A percentile compares a stretch with the other conserved stretches of the same genome.
These are phyloP conservation scores for Trypanosoma melophagium DNA, from an alignment of 208 protist genomes.

Conservation along the genomic window DNA sequence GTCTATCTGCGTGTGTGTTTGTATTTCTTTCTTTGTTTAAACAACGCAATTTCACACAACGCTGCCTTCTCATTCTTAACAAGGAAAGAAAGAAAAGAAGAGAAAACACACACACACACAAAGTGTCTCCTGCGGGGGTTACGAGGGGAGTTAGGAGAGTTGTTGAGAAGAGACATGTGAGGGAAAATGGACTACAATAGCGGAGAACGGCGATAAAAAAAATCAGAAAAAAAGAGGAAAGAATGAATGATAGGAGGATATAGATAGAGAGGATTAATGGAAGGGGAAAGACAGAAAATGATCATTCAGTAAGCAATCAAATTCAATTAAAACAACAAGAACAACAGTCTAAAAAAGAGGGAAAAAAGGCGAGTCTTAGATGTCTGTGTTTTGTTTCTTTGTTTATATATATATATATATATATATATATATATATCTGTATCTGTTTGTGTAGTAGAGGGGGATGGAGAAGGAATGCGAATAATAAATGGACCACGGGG, in stretches of 20 bases:
- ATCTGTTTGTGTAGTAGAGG: background rate
- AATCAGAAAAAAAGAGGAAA: background rate
- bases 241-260: background rate
- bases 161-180: no score
- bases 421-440: no score
- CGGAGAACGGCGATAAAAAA: background rate
- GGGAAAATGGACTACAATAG: no score
- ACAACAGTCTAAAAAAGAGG: no score
- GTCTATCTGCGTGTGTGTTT: conserved; percentile 3
- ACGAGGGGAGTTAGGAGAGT: no score
- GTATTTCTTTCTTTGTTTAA: background rate
- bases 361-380: background rate
- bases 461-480: no score
- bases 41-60: no score
- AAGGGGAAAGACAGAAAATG: background rate
- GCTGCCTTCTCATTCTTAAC: no score
- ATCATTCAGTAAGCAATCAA: no score
- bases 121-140: background rate
- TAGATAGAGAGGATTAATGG: background rate
- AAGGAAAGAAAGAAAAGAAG: background rate
- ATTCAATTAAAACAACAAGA: no score
- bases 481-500: no score
- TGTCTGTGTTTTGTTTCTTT: background rate
- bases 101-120: background rate
- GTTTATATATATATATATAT: no score